Evolutionary conservation across 192 early-diverging fungal genomes (phyloP).

Genomic region (Ambispora gerdemannii): DNA sequence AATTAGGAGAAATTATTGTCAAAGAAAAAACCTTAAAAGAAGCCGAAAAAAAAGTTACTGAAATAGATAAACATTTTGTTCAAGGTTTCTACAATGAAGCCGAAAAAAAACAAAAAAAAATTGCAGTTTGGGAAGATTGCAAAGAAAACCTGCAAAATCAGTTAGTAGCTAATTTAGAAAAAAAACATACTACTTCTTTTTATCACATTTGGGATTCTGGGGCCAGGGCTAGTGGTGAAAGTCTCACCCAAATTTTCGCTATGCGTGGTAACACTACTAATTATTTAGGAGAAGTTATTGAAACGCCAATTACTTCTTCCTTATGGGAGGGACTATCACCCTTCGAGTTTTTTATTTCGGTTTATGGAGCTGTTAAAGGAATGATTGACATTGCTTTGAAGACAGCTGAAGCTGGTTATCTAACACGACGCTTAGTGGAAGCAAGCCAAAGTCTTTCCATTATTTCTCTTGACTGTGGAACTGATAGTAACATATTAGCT

Average conservation of each 20-base stretch:
- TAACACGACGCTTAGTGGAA: constrained; percentile 20
- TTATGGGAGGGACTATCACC: constrained; percentile 8
- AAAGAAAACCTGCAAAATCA: constrained; percentile 7
- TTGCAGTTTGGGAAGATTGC: constrained; percentile 10
- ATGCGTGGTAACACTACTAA: constrained; percentile 16
- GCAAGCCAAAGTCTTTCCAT: neutral
- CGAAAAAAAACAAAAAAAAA: constrained; percentile 23
- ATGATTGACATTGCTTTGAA: constrained; percentile 22
- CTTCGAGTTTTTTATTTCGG: constrained; percentile 23
- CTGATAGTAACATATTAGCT: neutral
- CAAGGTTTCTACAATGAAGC: constrained; percentile 17
- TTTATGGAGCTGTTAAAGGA: constrained; percentile 19
- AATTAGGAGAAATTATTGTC: constrained; percentile 4
- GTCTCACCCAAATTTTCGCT: neutral
- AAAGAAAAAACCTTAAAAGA: neutral
- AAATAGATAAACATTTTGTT: neutral
- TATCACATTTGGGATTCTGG: constrained; percentile 19
- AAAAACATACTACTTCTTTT: neutral
- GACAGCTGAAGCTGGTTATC: constrained; percentile 13
- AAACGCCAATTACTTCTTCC: constrained; percentile 13
- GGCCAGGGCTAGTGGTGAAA: constrained; percentile 14
- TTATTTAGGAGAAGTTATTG: constrained; percentile 21
- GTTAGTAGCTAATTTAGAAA: neutral
- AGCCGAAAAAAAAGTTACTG: neutral
- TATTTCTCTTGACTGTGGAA: constrained; percentile 5